Evolutionary conservation across 768 basidiomycete genomes (phyloP).

Genomic region (Podaxis sp.): DNA sequence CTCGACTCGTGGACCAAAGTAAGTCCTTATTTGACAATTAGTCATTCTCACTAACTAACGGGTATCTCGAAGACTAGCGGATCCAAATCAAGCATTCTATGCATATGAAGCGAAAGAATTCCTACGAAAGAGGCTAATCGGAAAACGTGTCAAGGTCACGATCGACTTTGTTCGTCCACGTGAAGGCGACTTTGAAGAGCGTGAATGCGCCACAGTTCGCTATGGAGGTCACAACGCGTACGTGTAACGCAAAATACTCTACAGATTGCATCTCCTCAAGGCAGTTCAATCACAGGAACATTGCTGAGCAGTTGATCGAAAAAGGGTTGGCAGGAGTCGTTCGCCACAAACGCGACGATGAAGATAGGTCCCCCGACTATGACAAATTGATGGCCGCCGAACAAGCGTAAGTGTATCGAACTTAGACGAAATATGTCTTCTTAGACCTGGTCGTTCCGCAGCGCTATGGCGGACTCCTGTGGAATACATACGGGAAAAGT

Average conservation of each 20-base stretch:
- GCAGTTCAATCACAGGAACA: constrained; percentile 53
- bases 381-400: constrained; percentile 96
- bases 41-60: neutral
- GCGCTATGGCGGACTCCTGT: constrained; percentile 72
- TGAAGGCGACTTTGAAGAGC: constrained; percentile 92
- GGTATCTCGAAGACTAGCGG: constrained; percentile 57
- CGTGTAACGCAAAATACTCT: constrained; percentile 27
- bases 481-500: constrained; percentile 96
- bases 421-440: neutral
- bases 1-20: constrained; percentile 87
- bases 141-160: constrained; percentile 79
- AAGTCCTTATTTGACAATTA: constrained; percentile 13
- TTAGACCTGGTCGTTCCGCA: constrained; percentile 27
- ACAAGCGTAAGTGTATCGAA: constrained; percentile 61
- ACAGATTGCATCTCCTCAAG: neutral
- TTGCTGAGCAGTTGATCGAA: constrained; percentile 92
- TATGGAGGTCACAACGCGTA: constrained; percentile 81
- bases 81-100: constrained; percentile 83
- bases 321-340: constrained; percentile 89
- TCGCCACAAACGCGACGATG: constrained; percentile 92
- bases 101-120: constrained; percentile 94
- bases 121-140: constrained; percentile 88
- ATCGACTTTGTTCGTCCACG: constrained; percentile 90
- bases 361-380: constrained; percentile 93
- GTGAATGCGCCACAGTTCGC: constrained; percentile 88